Base-by-base conservation (phyloP, 768 basidiomycete species). In the Xanthoconium stramineum region DNA sequence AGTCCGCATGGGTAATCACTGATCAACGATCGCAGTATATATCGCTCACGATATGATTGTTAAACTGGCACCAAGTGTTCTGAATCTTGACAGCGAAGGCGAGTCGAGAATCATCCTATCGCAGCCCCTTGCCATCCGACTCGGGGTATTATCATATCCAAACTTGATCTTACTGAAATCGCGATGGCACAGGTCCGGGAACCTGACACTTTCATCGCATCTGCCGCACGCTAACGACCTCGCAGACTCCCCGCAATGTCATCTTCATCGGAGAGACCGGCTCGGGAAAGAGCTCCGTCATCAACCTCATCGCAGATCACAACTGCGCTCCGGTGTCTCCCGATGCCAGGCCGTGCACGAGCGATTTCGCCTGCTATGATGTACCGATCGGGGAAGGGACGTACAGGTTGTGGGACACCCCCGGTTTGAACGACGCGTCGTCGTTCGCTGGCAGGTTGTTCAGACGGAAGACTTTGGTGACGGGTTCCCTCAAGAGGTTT, bases 271-370 rank as follows among this genome's bases (percentile, higher is more conserved):
- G 71, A 32, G 71, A 71, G 46, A 65, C 59, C 1, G 71, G 69
- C 40, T 56, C 61, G 1, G 69, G 74, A 11, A 80, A 79, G 61
- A 77, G 75, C 57, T 76, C 75, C 0, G 60, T 78, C 20, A 65
- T 79, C 56, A 79, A 78, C 49, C 72, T 80, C 65, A 59, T 78
- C 40, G 58, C 59, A 7, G 65, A 57, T 20, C 28, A 33, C 7
- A 33, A 67, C 1, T 37, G 15, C 5, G 73, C 76, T 4, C 13
- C 8, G 0, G 64, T 66, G 7, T 73, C 75, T 6, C 63, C 65
- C 35, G 59, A 66, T 2, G 69, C 62, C 0, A 17, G 24, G 1
- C 74, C 73, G 0, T 75, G 71, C 56, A 78, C 78, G 4, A 55
- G 64, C 29, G 29, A 59, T 2, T 66, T 60, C 51, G 30, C 48